A percentile compares a stretch with the other conserved stretches of the same genome.
These are phyloP conservation scores for Phytophthora pinifolia DNA, from an alignment of 352 stramenopile genomes.

Conservation along the genomic window DNA sequence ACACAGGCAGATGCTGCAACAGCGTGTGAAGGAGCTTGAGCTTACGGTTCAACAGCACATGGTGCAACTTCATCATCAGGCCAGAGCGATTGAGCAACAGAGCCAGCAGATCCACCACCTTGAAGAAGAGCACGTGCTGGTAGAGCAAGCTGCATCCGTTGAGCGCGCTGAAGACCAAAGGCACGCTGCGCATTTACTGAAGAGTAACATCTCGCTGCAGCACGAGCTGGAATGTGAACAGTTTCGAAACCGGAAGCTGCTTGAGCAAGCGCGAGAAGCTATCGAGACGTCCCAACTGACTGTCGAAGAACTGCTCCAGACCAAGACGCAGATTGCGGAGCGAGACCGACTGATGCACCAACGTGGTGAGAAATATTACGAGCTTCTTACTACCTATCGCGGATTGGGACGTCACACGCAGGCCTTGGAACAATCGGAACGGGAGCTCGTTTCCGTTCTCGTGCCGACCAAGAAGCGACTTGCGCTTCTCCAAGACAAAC, in stretches of 20 bases:
- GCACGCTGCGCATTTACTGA: conserved; percentile 37
- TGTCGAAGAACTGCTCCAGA: conserved; percentile 24
- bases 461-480: conserved; percentile 35
- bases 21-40: conserved; percentile 10
- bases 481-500: conserved; percentile 27
- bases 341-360: conserved; percentile 11
- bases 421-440: conserved; percentile 34
- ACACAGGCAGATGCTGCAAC: conserved; percentile 9
- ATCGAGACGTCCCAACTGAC: conserved; percentile 22
- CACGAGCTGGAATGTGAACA: conserved; percentile 16
- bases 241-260: not conserved
- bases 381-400: conserved; percentile 18
- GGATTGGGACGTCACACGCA: conserved; percentile 21
- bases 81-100: conserved; percentile 25
- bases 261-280: conserved; percentile 9
- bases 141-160: conserved; percentile 1
- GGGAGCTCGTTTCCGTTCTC: conserved; percentile 31
- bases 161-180: conserved; percentile 27
- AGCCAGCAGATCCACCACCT: conserved; percentile 32
- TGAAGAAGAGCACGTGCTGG: not conserved
- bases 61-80: conserved; percentile 21
- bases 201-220: conserved; percentile 29
- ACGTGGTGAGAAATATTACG: conserved; percentile 27
- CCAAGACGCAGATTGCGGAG: not conserved
- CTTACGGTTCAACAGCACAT: conserved; percentile 9